Conservation (phyloP, 768 basidiomycete genomes). For the Trametes coccinea region DNA sequence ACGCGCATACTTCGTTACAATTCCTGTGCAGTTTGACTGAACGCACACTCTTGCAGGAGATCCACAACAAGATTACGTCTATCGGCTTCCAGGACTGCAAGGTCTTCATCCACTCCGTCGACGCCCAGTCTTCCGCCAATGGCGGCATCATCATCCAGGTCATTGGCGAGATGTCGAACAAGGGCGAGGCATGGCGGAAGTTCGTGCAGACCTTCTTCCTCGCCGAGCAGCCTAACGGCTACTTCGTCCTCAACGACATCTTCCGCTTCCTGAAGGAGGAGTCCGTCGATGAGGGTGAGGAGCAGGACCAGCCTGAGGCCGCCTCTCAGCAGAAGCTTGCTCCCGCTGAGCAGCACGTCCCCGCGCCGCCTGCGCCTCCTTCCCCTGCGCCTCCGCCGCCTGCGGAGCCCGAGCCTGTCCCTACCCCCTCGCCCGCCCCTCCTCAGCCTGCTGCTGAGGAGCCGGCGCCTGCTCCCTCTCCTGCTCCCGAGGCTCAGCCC, state of each 20-base stretch:
- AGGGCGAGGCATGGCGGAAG: constrained; percentile 90
- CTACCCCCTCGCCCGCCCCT: constrained; percentile 37
- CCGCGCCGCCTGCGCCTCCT: constrained; percentile 37
- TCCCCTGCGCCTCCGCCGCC: constrained; percentile 36
- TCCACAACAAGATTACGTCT: constrained; percentile 92
- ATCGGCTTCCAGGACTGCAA: constrained; percentile 97
- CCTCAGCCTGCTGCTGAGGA: constrained; percentile 35
- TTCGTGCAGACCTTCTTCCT: constrained; percentile 99
- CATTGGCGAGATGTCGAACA: constrained; percentile 98
- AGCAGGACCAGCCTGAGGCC: constrained; percentile 47
- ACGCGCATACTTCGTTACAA: no score
- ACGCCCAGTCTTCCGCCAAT: constrained; percentile 92
- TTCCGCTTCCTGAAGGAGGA: constrained; percentile 99
- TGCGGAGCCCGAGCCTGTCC: constrained; percentile 33
- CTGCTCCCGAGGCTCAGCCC: constrained; percentile 39
- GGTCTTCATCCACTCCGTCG: constrained; percentile 98
- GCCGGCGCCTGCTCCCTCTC: constrained; percentile 33
- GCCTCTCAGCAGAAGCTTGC: constrained; percentile 28
- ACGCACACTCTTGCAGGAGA: constrained; percentile 62
- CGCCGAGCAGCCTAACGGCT: constrained; percentile 97
- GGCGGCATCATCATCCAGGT: constrained; percentile 99
- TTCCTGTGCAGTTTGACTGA: not conserved
- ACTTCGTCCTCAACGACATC: constrained; percentile 99
- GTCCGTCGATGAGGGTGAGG: constrained; percentile 76
- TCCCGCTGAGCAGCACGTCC: constrained; percentile 27